Base-by-base conservation (phyloP, 345 rosid species). In the Linum tenue region DNA sequence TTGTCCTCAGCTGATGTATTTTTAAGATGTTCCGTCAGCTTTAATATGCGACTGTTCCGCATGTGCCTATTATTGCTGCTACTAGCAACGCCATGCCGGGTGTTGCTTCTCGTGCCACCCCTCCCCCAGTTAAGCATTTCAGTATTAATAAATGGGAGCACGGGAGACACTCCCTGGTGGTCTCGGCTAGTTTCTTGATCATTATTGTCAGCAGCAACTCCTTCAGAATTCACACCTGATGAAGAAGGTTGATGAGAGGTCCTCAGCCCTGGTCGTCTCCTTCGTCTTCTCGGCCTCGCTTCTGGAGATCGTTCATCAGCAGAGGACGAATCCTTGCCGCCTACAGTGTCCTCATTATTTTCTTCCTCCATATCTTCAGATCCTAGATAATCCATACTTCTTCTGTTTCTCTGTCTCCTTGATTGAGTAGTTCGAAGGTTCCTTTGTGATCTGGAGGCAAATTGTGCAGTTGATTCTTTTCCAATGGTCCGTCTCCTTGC, bases 121-220 rank as follows among this genome's bases (percentile, higher is more conserved):
- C 82, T 80, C 51, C 98, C 98, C 98, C 98, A 92, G 56, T 84
- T 90, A 82, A 85, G 88, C 82, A 75, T 70, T 67, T 91, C 98
- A 2, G 82, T 65, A 71, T 78, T 91, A 88, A 22, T 22, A 22
- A 86, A 82, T 16, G 76, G 84, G 62, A 82, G 88, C 55, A 88
- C 92, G 37, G 95, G 95, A 65, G 91, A 77, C 72, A 80, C 73
- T 72, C 84, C 92, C 74, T 88, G 73, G 74, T 68, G 76, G 56
- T 85, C 95, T 69, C 75, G 75, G 64, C 75, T 75, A 58, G 70
- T 69, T 69, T 92, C 96, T 69, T 68, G 39, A 58, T 76, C 97
- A 81, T 83, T 79, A 81, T 83, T 79, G 55, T 82, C 84, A 65
- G 63, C 58, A 51, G 72, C 67, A 14, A 73, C 84, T 64, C 82